phyloP scores from a whole-genome alignment of 2,329 filamentous ascomycete species.

The Aaosphaeria arxii region DNA sequence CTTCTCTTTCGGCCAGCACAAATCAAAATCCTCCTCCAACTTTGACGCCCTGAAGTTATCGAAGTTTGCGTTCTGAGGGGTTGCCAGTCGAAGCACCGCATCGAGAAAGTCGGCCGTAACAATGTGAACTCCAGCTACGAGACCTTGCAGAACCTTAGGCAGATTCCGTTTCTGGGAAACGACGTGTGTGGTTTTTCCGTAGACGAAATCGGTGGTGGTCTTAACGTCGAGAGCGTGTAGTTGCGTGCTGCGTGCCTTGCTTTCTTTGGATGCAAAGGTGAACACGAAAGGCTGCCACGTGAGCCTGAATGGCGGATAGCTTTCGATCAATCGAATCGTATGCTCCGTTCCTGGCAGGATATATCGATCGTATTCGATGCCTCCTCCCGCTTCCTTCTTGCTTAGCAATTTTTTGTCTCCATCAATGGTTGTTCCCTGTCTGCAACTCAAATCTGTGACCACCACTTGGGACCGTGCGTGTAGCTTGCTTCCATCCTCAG shows the following conservation, averaged over 20 bases:
- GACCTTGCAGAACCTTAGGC: conserved; percentile 77
- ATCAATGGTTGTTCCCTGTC: conserved; percentile 78
- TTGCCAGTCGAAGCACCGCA: conserved; percentile 63
- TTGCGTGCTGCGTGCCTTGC: conserved; percentile 56
- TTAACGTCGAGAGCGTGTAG: conserved; percentile 91
- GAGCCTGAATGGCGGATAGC: conserved; percentile 62
- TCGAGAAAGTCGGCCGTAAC: conserved; percentile 73
- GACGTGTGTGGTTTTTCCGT: conserved; percentile 75
- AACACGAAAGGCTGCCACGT: conserved; percentile 73
- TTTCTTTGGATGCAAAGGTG: conserved; percentile 67
- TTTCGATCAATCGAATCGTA: conserved; percentile 69
- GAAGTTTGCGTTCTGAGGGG: conserved; percentile 25
- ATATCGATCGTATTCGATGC: conserved; percentile 20
- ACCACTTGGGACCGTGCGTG: conserved; percentile 66
- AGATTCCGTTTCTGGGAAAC: conserved; percentile 89
- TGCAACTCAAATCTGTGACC: conserved; percentile 74
- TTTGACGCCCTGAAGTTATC: conserved; percentile 53
- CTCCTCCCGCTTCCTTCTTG: conserved; percentile 43
- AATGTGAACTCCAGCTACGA: conserved; percentile 77
- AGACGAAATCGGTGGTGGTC: conserved; percentile 69
- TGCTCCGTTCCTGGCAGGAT: conserved; percentile 45
- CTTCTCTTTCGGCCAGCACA: conserved; percentile 72
- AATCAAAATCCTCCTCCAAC: conserved; percentile 77
- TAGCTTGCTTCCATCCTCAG: conserved; percentile 65
- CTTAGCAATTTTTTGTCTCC: conserved; percentile 64